Conservation (phyloP, 2,329 filamentous ascomycete genomes). For the Alternaria tenuissima region DNA sequence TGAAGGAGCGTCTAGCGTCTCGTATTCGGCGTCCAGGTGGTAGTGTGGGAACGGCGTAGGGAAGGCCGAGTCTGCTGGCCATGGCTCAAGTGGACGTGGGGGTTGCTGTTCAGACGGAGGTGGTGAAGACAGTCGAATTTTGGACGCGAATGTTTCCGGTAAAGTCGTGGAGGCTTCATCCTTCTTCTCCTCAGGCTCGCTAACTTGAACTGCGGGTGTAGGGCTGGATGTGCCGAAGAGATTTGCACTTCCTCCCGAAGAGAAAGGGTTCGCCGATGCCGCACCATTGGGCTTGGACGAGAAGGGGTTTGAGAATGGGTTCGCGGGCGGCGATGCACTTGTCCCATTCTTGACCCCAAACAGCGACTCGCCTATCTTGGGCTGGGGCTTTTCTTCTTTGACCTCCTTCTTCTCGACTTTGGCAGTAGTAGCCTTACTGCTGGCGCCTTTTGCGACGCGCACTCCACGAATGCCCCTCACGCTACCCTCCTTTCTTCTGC, state of each 20-base stretch:
- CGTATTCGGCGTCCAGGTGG: conserved; percentile 89
- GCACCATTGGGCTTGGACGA: conserved; percentile 54
- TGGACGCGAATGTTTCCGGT: conserved; percentile 78
- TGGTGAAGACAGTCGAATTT: conserved; percentile 63
- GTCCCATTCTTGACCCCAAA: conserved; percentile 68
- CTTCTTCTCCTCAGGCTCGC: conserved; percentile 25
- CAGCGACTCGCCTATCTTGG: conserved; percentile 70
- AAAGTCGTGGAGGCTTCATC: conserved; percentile 60
- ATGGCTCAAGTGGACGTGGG: conserved; percentile 68
- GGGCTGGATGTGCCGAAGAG: conserved; percentile 55
- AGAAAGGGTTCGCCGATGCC: conserved; percentile 64
- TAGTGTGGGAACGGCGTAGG: conserved; percentile 77
- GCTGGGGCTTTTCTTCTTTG: conserved; percentile 49
- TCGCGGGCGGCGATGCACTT: conserved; percentile 28
- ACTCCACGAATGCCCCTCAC: conserved; percentile 78
- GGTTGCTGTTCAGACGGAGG: conserved; percentile 46
- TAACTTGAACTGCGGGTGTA: conserved; percentile 39
- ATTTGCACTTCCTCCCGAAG: conserved; percentile 40
- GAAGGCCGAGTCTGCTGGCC: conserved; percentile 73
- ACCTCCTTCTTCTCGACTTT: conserved; percentile 31
- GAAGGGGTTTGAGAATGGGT: conserved; percentile 65
- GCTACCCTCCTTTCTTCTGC: conserved; percentile 82
- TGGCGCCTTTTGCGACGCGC: conserved; percentile 57
- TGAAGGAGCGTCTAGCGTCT: conserved; percentile 73
- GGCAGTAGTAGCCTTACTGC: conserved; percentile 25